These are phyloP conservation scores for Euphorbia celastroides DNA, from an alignment of 441 rosid species.

Conservation along the genomic window DNA sequence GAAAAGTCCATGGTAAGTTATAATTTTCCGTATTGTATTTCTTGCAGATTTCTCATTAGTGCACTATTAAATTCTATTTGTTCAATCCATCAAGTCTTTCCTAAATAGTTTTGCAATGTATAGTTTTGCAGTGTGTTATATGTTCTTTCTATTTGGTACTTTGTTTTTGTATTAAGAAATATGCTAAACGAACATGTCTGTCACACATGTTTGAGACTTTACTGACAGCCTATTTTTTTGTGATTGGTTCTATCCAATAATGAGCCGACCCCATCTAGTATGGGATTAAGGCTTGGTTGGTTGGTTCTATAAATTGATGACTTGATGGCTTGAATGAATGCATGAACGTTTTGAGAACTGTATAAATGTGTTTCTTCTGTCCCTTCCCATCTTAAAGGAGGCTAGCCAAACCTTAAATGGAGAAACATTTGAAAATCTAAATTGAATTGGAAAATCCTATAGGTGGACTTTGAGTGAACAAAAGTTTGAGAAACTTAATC, in stretches of 20 bases:
- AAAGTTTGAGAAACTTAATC: neutral
- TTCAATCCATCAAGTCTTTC: neutral
- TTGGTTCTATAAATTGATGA: no score
- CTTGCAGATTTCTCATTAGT: neutral
- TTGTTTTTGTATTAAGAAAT: neutral
- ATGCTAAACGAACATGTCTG: neutral
- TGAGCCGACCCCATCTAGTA: no score
- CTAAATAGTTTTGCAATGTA: neutral
- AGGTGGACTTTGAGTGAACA: neutral
- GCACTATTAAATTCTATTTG: neutral
- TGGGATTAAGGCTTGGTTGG: no score
- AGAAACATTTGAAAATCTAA: neutral
- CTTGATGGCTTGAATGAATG: neutral
- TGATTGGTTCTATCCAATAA: neutral
- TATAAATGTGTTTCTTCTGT: neutral
- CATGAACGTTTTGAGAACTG: neutral
- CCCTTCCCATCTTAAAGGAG: neutral
- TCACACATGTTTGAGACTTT: neutral
- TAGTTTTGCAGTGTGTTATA: neutral
- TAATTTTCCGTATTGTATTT: neutral
- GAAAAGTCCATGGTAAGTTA: constrained; percentile 67
- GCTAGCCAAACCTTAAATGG: neutral
- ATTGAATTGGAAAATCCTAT: neutral
- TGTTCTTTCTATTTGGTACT: neutral
- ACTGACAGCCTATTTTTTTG: neutral